Evolutionary conservation across 164 flowering plant species (phyloP).

Genomic region (Nymphaea thermarum): DNA sequence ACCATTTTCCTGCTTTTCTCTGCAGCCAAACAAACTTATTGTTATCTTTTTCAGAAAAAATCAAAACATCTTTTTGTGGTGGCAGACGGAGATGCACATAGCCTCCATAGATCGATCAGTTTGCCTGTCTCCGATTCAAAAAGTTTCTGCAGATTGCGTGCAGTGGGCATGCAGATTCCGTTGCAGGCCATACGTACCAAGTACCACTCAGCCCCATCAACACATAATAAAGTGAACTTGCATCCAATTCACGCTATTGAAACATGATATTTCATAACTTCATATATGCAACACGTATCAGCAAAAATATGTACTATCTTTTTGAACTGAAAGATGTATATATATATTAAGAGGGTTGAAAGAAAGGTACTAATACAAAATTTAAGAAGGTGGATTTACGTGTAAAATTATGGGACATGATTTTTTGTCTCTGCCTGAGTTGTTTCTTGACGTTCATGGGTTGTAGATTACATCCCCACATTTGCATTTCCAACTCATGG

Average conservation of each 20-base stretch:
- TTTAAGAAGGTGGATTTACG: background rate
- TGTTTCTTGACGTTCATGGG: slow-evolving; percentile 20
- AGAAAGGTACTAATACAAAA: background rate
- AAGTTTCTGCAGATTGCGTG: background rate
- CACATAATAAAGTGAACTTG: background rate
- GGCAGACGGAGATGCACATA: background rate
- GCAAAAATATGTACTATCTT: no score
- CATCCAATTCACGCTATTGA: background rate
- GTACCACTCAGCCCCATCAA: no score
- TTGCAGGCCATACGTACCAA: background rate
- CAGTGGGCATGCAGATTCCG: background rate
- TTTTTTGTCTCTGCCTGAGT: background rate
- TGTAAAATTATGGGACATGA: background rate
- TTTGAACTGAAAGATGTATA: no score
- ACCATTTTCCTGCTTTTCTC: background rate
- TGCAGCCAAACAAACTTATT: background rate
- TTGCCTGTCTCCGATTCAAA: background rate
- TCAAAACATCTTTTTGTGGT: no score
- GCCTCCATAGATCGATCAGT: background rate
- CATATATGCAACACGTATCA: no score
- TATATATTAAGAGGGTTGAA: background rate
- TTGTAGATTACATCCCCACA: slow-evolving; percentile 63
- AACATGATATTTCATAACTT: no score
- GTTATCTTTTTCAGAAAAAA: no score
- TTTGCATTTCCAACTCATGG: slow-evolving; percentile 86